Evolutionary conservation across 2,329 filamentous ascomycete species (phyloP).

Genomic region (Penicillium decumbens): DNA sequence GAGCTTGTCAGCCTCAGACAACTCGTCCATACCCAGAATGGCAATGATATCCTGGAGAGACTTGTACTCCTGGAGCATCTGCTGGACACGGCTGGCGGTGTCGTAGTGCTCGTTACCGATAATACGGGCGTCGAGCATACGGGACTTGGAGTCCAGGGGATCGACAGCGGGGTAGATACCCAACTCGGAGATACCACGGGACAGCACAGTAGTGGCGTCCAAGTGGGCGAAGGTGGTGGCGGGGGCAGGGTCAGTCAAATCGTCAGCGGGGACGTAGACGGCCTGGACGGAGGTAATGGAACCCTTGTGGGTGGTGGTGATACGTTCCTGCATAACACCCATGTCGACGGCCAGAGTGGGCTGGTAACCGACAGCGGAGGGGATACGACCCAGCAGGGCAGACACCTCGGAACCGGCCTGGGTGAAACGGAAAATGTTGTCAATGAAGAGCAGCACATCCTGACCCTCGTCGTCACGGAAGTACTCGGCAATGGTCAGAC

Average conservation of each 20-base stretch:
- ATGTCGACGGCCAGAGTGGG: constrained; percentile 97
- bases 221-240: constrained; percentile 99
- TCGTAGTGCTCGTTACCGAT: constrained; percentile 98
- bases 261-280: constrained; percentile 99
- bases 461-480: constrained; percentile 79
- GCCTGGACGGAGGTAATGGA: constrained; percentile 99
- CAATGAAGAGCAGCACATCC: constrained; percentile 98
- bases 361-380: constrained; percentile 99
- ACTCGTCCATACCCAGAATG: constrained; percentile 99
- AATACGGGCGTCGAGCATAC: constrained; percentile 98
- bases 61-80: constrained; percentile 99
- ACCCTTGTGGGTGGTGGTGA: constrained; percentile 98
- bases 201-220: constrained; percentile 99
- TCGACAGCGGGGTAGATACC: constrained; percentile 99
- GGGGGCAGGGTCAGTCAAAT: constrained; percentile 99
- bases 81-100: constrained; percentile 89
- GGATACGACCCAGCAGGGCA: constrained; percentile 97
- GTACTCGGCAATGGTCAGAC: constrained; percentile 64
- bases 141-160: constrained; percentile 98
- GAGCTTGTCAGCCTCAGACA: constrained; percentile 98
- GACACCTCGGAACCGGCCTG: constrained; percentile 99
- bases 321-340: constrained; percentile 99
- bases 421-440: constrained; percentile 99
- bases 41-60: constrained; percentile 99
- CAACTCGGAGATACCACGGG: constrained; percentile 99